A percentile compares a stretch with the other conserved stretches of the same genome.
Conservation (phyloP, 495 filamentous ascomycete species). For the Aspergillus panamensis region DNA sequence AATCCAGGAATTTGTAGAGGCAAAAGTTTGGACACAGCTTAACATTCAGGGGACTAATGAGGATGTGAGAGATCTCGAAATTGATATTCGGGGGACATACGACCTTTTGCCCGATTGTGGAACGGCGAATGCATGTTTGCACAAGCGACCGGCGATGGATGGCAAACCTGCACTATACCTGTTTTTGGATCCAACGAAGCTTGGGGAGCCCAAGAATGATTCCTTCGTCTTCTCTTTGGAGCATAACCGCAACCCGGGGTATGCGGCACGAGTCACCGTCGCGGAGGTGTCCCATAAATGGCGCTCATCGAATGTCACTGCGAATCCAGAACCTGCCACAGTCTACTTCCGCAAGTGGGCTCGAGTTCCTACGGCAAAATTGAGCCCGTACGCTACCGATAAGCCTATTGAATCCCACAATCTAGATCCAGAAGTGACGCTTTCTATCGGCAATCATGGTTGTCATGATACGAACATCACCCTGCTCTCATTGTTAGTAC, state of each 20-base stretch:
- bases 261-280: constrained; percentile 50
- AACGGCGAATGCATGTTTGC: constrained; percentile 57
- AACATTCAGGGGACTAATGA: constrained; percentile 30
- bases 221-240: constrained; percentile 61
- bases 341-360: constrained; percentile 30
- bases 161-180: constrained; percentile 48
- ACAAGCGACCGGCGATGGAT: constrained; percentile 34
- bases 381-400: constrained; percentile 14
- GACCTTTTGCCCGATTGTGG: constrained; percentile 59
- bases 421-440: constrained; percentile 9
- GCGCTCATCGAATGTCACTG: constrained; percentile 24
- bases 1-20: constrained; percentile 26
- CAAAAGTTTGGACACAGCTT: constrained; percentile 41
- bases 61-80: constrained; percentile 30
- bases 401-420: constrained; percentile 14
- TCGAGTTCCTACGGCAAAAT: constrained; percentile 4
- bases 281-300: constrained; percentile 39
- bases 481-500: constrained; percentile 24
- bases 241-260: constrained; percentile 47
- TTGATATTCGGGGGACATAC: constrained; percentile 56
- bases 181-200: constrained; percentile 59
- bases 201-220: constrained; percentile 48
- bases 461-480: constrained; percentile 32
- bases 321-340: constrained; percentile 9
- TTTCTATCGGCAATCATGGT: constrained; percentile 16